phyloP scores from a whole-genome alignment of 2,329 filamentous ascomycete genomes.

The Sordariomycetes sp. region DNA sequence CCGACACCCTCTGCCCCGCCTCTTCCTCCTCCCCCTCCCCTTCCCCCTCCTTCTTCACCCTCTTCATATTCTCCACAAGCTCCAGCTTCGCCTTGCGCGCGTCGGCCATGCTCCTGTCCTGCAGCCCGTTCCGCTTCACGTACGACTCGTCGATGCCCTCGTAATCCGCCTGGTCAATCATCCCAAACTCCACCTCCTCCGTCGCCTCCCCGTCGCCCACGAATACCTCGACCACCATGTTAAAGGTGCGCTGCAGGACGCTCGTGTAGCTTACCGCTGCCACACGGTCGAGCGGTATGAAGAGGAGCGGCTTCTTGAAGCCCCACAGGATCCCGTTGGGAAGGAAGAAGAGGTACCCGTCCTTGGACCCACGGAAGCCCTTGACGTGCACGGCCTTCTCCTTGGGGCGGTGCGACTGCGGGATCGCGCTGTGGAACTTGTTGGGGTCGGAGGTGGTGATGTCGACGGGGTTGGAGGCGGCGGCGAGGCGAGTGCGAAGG shows the following conservation, averaged over 20 bases:
- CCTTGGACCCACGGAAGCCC: constrained; percentile 54
- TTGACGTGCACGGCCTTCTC: constrained; percentile 54
- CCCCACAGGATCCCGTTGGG: constrained; percentile 55
- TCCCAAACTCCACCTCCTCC: constrained; percentile 53
- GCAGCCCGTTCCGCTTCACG: constrained; percentile 44
- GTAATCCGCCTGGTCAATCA: constrained; percentile 59
- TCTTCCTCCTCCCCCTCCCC: constrained; percentile 17
- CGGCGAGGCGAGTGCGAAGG: constrained; percentile 34
- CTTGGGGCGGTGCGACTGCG: constrained; percentile 42
- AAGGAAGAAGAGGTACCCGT: constrained; percentile 55
- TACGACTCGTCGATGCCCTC: constrained; percentile 49
- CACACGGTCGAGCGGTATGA: constrained; percentile 47
- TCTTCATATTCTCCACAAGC: constrained; percentile 43
- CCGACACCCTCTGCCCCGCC: constrained; percentile 22
- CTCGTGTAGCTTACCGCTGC: constrained; percentile 53
- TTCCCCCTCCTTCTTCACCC: constrained; percentile 24
- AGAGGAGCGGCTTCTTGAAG: constrained; percentile 57
- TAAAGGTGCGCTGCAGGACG: constrained; percentile 56
- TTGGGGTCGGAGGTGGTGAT: constrained; percentile 39
- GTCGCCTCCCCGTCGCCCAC: constrained; percentile 28
- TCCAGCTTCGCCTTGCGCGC: constrained; percentile 51
- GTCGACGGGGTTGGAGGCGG: constrained; percentile 29
- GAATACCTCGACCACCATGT: constrained; percentile 50
- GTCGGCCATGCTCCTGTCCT: constrained; percentile 57
- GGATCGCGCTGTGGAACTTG: constrained; percentile 42